phyloP scores from a whole-genome alignment of 257 asterid species.

The Primulina eburnea region DNA sequence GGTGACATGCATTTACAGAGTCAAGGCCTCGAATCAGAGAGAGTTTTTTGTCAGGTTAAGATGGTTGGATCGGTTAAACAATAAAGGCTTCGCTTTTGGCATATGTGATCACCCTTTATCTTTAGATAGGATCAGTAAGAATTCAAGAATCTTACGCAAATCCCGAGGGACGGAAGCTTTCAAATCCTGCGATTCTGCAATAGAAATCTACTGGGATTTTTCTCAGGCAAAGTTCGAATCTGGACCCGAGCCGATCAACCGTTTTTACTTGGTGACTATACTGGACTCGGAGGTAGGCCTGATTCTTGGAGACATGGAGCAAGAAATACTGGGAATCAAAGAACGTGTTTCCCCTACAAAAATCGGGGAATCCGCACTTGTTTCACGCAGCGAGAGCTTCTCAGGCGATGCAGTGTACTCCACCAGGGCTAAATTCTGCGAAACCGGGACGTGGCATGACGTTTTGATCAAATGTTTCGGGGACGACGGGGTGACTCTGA shows the following conservation, averaged over 20 bases:
- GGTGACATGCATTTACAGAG: conserved; percentile 52
- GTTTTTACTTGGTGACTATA: conserved; percentile 42
- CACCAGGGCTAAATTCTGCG: conserved; percentile 59
- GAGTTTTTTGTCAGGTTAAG: conserved; percentile 45
- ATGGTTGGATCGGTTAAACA: conserved; percentile 39
- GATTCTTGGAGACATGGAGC: conserved; percentile 50
- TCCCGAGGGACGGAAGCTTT: conserved; percentile 39
- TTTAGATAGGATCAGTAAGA: conserved; percentile 29
- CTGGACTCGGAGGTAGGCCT: conserved; percentile 48
- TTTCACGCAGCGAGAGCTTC: conserved; percentile 49
- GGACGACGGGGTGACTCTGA: conserved; percentile 28
- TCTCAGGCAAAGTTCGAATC: conserved; percentile 40
- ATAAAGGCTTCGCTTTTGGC: conserved; percentile 42
- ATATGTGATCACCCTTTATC: conserved; percentile 42
- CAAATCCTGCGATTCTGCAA: conserved; percentile 30
- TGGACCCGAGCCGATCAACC: conserved; percentile 68
- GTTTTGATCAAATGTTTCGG: conserved; percentile 43
- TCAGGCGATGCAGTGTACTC: conserved; percentile 46
- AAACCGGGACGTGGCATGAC: conserved; percentile 52
- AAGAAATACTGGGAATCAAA: conserved; percentile 27
- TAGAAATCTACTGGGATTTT: conserved; percentile 72
- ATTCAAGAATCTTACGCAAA: conserved; percentile 26
- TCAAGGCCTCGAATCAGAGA: conserved; percentile 34
- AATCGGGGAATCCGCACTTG: conserved; percentile 30
- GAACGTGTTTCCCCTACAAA: conserved; percentile 14